phyloP scores from a whole-genome alignment of 2,329 filamentous ascomycete genomes.

The Aspergillus sp. region DNA sequence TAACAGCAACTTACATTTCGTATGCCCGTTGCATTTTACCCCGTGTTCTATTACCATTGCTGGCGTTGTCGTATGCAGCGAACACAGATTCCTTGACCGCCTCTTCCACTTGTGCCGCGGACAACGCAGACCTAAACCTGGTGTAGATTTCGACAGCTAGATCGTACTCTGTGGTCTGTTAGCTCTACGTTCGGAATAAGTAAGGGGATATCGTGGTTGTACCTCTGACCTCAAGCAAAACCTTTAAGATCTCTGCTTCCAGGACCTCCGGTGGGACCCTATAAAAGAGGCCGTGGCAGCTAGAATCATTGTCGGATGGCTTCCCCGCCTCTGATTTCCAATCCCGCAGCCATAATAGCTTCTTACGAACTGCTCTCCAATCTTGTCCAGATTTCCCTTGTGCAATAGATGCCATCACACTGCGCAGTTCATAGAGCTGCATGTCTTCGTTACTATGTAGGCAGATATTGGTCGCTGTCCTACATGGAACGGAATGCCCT shows the following conservation, averaged over 20 bases:
- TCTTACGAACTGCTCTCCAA: conserved; percentile 50
- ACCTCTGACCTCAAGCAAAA: conserved; percentile 51
- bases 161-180: conserved; percentile 37
- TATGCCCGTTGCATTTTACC: conserved; percentile 63
- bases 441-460: conserved; percentile 54
- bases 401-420: conserved; percentile 50
- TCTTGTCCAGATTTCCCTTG: conserved; percentile 46
- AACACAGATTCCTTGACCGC: conserved; percentile 54
- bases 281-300: conserved; percentile 49
- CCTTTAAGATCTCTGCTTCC: conserved; percentile 59
- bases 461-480: conserved; percentile 48
- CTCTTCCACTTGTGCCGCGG: conserved; percentile 50
- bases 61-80: conserved; percentile 63
- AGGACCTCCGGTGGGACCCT: conserved; percentile 49
- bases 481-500: conserved; percentile 37
- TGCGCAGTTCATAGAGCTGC: conserved; percentile 54
- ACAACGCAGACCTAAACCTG: conserved; percentile 36
- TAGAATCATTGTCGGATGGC: conserved; percentile 26
- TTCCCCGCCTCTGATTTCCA: conserved; percentile 48
- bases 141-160: conserved; percentile 44
- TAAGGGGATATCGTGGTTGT: conserved; percentile 10
- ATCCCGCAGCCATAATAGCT: conserved; percentile 60
- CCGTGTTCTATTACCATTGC: conserved; percentile 63
- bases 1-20: conserved; percentile 48
- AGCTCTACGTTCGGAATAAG: conserved; percentile 7